Evolutionary conservation across 2,329 filamentous ascomycete genomes (phyloP).

Genomic region (Atkinsonella texensis): DNA sequence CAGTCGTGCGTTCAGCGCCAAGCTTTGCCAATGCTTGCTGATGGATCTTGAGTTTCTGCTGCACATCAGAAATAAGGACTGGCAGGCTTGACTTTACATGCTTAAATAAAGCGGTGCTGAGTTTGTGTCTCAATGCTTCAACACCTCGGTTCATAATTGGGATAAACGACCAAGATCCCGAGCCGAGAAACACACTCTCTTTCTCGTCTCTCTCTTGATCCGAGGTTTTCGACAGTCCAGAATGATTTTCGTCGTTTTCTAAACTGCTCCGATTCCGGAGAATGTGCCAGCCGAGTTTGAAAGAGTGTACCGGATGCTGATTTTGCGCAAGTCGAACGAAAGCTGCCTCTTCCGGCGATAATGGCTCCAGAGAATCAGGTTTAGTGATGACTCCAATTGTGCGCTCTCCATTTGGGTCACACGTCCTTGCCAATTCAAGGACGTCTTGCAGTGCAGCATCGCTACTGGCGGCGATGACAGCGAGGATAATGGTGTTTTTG

Average conservation of each 20-base stretch:
- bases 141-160: constrained; percentile 7
- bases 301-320: constrained; percentile 7
- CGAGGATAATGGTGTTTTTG: constrained; percentile 46
- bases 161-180: constrained; percentile 11
- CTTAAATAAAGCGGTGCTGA: constrained; percentile 4
- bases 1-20: neutral
- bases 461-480: constrained; percentile 36
- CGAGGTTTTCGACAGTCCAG: neutral
- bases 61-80: constrained; percentile 4
- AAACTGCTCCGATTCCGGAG: constrained; percentile 22
- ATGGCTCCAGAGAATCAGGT: constrained; percentile 29
- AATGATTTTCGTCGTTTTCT: constrained; percentile 14
- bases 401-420: constrained; percentile 31
- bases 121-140: constrained; percentile 5
- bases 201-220: constrained; percentile 13
- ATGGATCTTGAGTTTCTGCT: constrained; percentile 6
- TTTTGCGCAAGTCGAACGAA: neutral
- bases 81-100: constrained; percentile 7
- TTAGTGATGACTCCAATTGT: constrained; percentile 49
- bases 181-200: constrained; percentile 17
- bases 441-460: constrained; percentile 42
- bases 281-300: constrained; percentile 32
- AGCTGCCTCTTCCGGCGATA: constrained; percentile 20
- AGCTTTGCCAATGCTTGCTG: neutral
- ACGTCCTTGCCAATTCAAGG: constrained; percentile 27